Percentiles rank a stretch among this genome's conserved stretches.
Conservation (phyloP, 2,329 filamentous ascomycete species). For the Torrubiella hemipterigena region DNA sequence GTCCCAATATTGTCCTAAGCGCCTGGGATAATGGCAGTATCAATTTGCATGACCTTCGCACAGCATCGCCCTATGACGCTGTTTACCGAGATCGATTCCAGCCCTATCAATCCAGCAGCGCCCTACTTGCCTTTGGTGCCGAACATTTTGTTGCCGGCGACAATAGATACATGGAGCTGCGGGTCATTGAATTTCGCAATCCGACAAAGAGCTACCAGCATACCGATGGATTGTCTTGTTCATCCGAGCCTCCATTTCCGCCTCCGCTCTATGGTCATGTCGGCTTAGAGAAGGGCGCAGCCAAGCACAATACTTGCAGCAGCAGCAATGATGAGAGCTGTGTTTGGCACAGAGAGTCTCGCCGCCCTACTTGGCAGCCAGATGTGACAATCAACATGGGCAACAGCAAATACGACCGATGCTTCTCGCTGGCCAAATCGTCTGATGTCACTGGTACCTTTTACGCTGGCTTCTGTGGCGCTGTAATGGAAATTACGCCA, state of each 20-base stretch:
- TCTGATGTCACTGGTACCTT: constrained; percentile 34
- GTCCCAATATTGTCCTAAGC: constrained; percentile 33
- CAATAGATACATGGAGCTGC: constrained; percentile 28
- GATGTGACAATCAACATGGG: constrained; percentile 36
- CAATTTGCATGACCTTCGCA: constrained; percentile 37
- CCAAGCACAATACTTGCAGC: background rate
- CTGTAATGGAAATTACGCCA: constrained; percentile 29
- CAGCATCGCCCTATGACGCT: constrained; percentile 31
- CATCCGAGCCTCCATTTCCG: constrained; percentile 21
- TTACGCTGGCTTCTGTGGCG: constrained; percentile 36
- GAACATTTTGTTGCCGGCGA: constrained; percentile 40
- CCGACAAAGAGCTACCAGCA: constrained; percentile 32
- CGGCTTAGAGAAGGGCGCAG: background rate
- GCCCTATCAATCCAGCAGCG: constrained; percentile 29
- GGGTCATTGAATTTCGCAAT: constrained; percentile 44
- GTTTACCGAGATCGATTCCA: constrained; percentile 43
- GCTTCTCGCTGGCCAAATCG: constrained; percentile 35
- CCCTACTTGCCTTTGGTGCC: constrained; percentile 35
- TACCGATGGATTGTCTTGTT: constrained; percentile 34
- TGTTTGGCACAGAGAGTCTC: constrained; percentile 34
- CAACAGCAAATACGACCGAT: constrained; percentile 15
- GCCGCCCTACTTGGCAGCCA: constrained; percentile 31
- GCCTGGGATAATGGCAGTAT: constrained; percentile 41
- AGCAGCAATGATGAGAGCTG: constrained; percentile 16
- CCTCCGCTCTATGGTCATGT: constrained; percentile 15